Evolutionary conservation across 2,329 filamentous ascomycete species (phyloP).

Genomic region (Mycocentrospora acerina): DNA sequence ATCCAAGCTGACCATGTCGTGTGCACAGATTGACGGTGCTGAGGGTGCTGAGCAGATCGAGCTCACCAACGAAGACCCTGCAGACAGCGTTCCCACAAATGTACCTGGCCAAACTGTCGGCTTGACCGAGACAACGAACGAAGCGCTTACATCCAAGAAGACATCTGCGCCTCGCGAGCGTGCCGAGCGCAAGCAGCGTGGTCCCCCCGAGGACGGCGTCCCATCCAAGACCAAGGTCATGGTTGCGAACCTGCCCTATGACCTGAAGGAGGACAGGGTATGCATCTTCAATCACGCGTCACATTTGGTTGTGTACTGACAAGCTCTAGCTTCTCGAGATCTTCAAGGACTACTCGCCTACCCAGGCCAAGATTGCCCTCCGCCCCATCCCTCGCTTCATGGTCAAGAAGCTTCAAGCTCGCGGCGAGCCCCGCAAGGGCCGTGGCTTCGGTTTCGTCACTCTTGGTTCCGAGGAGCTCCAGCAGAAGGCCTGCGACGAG

Average conservation of each 20-base stretch:
- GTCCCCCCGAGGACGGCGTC: conserved; percentile 94
- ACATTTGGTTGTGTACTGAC: conserved; percentile 11
- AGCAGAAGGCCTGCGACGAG: conserved; percentile 94
- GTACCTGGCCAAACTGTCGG: conserved; percentile 54
- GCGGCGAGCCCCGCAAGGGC: conserved; percentile 97
- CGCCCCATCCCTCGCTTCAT: conserved; percentile 99
- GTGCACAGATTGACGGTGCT: conserved; percentile 50
- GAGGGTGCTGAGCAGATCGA: conserved; percentile 45
- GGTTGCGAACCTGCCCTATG: conserved; percentile 98
- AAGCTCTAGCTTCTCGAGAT: conserved; percentile 84
- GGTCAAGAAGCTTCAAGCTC: conserved; percentile 99
- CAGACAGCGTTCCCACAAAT: conserved; percentile 49
- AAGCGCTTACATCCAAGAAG: conserved; percentile 57
- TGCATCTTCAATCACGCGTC: conserved; percentile 25
- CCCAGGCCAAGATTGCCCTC: conserved; percentile 96
- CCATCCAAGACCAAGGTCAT: conserved; percentile 99
- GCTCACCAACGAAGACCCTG: conserved; percentile 51
- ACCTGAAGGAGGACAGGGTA: conserved; percentile 96
- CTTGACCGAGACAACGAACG: conserved; percentile 55
- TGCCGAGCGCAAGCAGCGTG: conserved; percentile 75
- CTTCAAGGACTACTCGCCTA: conserved; percentile 87
- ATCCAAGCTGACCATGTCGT: conserved; percentile 7
- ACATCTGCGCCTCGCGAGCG: conserved; percentile 51
- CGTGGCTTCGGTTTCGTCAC: conserved; percentile 99
- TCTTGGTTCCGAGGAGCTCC: conserved; percentile 88